Percentiles rank a stretch among this genome's conserved stretches.
These are phyloP conservation scores for Coemansia asiatica DNA, from an alignment of 192 early-diverging fungal species.

Conservation along the genomic window DNA sequence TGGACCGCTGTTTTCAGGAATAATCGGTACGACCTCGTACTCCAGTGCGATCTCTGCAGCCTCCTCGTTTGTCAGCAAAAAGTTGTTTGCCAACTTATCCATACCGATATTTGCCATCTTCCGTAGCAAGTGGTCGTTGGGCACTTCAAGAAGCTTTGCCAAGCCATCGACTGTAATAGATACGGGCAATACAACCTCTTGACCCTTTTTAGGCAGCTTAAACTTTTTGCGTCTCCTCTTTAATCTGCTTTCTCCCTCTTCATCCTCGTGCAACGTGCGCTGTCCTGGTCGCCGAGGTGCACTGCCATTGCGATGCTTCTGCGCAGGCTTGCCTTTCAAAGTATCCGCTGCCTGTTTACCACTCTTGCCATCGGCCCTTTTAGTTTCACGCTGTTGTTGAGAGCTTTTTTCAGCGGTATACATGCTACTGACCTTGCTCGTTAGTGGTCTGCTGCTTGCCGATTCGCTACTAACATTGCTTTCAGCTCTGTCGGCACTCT, in stretches of 20 bases:
- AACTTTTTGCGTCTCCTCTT: slow-evolving; percentile 25
- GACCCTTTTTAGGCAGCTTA: slow-evolving; percentile 34
- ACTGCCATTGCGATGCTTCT: slow-evolving; percentile 11
- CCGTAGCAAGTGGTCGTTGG: slow-evolving; percentile 66
- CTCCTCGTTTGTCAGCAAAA: slow-evolving; percentile 79
- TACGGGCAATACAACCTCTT: slow-evolving; percentile 76
- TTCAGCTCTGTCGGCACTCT: not conserved
- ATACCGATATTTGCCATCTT: slow-evolving; percentile 81
- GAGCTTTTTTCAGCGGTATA: not conserved
- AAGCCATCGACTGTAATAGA: slow-evolving; percentile 82
- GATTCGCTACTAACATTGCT: not conserved
- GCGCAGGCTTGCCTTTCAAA: not conserved
- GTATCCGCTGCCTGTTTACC: not conserved
- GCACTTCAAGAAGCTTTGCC: slow-evolving; percentile 73
- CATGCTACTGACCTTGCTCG: not conserved
- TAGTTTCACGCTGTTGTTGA: not conserved
- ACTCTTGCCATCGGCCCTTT: not conserved
- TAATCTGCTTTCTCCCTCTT: not conserved
- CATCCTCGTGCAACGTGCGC: slow-evolving; percentile 6
- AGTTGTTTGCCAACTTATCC: slow-evolving; percentile 74
- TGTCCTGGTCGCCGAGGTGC: slow-evolving; percentile 1
- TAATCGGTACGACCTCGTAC: slow-evolving; percentile 82
- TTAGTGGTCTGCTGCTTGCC: not conserved
- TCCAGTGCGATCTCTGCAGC: slow-evolving; percentile 85
- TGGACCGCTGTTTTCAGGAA: slow-evolving; percentile 55